Evolutionary conservation across 2,329 filamentous ascomycete genomes (phyloP).

Genomic region (Alternaria angustiovoidea): DNA sequence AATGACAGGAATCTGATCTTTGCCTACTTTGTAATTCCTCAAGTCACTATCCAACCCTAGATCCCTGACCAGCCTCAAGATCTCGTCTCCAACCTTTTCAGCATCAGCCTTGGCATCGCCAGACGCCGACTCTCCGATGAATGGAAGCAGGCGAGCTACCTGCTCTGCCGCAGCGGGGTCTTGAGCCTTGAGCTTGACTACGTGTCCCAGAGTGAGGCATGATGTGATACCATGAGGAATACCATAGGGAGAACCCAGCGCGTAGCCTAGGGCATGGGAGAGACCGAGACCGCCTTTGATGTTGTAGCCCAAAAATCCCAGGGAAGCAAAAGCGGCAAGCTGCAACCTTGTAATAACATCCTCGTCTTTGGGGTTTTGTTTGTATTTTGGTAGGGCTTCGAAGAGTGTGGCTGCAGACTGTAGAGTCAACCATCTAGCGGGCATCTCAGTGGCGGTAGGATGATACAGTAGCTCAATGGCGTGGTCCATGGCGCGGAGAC

Average conservation of each 20-base stretch:
- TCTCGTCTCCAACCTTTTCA: slow-evolving; percentile 54
- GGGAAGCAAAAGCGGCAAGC: slow-evolving; percentile 60
- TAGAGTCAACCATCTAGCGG: slow-evolving; percentile 56
- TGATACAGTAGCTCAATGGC: slow-evolving; percentile 64
- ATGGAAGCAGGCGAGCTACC: slow-evolving; percentile 56
- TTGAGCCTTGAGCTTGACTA: slow-evolving; percentile 62
- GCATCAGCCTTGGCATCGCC: slow-evolving; percentile 56
- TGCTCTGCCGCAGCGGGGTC: slow-evolving; percentile 56
- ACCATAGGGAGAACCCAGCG: slow-evolving; percentile 62
- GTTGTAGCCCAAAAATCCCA: slow-evolving; percentile 61
- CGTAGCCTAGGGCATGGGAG: slow-evolving; percentile 59
- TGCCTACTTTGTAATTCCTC: slow-evolving; percentile 55
- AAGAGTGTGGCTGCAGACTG: slow-evolving; percentile 59
- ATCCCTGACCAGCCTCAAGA: slow-evolving; percentile 54
- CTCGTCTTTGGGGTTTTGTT: slow-evolving; percentile 55
- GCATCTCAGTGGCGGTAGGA: slow-evolving; percentile 60
- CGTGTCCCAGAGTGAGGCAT: slow-evolving; percentile 63
- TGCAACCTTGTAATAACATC: slow-evolving; percentile 61
- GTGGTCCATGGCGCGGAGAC: slow-evolving; percentile 63
- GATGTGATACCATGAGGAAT: slow-evolving; percentile 66
- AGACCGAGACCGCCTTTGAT: slow-evolving; percentile 61
- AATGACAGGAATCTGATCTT: slow-evolving; percentile 54
- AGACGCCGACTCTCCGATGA: slow-evolving; percentile 50
- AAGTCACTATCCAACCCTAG: slow-evolving; percentile 57
- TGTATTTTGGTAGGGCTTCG: slow-evolving; percentile 57